phyloP scores from a whole-genome alignment of 2,329 filamentous ascomycete species.

The Penicillium sp. region DNA sequence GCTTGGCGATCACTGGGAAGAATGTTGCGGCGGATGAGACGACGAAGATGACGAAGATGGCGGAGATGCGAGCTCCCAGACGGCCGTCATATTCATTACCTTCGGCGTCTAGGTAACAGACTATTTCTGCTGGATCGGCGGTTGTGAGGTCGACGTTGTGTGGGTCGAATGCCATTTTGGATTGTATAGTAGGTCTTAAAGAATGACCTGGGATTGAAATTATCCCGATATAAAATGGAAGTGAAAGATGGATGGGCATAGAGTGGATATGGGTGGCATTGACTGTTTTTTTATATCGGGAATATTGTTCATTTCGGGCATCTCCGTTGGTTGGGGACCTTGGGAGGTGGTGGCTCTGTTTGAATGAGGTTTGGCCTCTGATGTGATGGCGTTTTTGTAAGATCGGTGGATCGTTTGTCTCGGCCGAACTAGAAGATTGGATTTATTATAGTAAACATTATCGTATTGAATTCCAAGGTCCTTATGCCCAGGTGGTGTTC shows the following conservation, averaged over 20 bases:
- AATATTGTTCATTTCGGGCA: background rate
- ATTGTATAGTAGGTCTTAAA: background rate
- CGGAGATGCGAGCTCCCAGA: slow-evolving; percentile 41
- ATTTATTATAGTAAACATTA: background rate
- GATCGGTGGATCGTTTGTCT: too few relatives aligned
- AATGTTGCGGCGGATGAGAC: slow-evolving; percentile 41
- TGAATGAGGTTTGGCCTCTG: background rate
- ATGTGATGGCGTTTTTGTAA: background rate
- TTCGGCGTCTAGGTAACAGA: slow-evolving; percentile 48
- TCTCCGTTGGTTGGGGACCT: background rate
- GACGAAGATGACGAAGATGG: slow-evolving; percentile 46
- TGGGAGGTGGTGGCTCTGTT: background rate
- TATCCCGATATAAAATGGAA: background rate
- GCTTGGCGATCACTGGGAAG: slow-evolving; percentile 48
- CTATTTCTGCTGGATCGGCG: slow-evolving; percentile 42
- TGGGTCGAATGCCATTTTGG: slow-evolving; percentile 35
- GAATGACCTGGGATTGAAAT: background rate
- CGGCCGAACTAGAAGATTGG: background rate
- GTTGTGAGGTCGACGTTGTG: slow-evolving; percentile 44
- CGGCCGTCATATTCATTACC: slow-evolving; percentile 54
- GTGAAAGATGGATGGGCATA: too few relatives aligned
- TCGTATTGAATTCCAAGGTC: background rate
- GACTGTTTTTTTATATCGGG: background rate
- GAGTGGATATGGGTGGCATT: background rate
- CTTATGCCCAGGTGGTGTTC: background rate